A percentile compares a stretch with the other conserved stretches of the same genome.
phyloP scores from a whole-genome alignment of 1,284 basidiomycete species.

The Chondrostereum purpureum region DNA sequence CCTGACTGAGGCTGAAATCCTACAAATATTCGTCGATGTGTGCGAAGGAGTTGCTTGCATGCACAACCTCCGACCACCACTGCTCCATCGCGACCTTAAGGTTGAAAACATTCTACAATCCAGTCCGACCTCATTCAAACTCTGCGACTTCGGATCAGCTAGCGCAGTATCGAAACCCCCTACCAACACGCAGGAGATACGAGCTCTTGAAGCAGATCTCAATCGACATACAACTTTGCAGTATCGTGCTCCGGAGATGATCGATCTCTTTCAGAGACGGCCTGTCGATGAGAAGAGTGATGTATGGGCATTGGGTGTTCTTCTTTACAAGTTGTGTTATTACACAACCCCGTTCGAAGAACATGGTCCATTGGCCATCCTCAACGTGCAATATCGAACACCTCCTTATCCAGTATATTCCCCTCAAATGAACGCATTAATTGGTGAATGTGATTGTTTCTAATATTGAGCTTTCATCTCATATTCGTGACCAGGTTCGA shows the following conservation, averaged over 20 bases:
- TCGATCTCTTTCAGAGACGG: constrained; percentile 81
- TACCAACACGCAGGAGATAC: constrained; percentile 73
- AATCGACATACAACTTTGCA: constrained; percentile 94
- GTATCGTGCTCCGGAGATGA: constrained; percentile 97
- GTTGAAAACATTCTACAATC: constrained; percentile 96
- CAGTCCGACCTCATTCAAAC: constrained; percentile 76
- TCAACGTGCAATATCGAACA: constrained; percentile 94
- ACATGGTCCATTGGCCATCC: constrained; percentile 91
- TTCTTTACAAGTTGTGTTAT: constrained; percentile 93
- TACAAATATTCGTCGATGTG: constrained; percentile 96
- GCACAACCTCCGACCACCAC: constrained; percentile 86
- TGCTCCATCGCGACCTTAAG: constrained; percentile 97
- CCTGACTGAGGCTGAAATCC: constrained; percentile 90
- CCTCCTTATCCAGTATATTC: constrained; percentile 94
- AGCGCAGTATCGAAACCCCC: constrained; percentile 73
- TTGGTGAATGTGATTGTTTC: constrained; percentile 74
- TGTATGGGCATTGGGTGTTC: constrained; percentile 92
- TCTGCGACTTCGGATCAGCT: constrained; percentile 98
- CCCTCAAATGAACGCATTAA: constrained; percentile 76
- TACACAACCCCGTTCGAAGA: constrained; percentile 99
- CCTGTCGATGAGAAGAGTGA: constrained; percentile 93
- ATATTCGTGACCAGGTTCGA: constrained; percentile 70
- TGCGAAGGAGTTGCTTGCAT: constrained; percentile 92
- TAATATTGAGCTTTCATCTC: constrained; percentile 6
- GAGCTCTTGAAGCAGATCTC: constrained; percentile 84